Evolutionary conservation across 805 yeast species (phyloP).

Genomic region (Naumovozyma castellii): DNA sequence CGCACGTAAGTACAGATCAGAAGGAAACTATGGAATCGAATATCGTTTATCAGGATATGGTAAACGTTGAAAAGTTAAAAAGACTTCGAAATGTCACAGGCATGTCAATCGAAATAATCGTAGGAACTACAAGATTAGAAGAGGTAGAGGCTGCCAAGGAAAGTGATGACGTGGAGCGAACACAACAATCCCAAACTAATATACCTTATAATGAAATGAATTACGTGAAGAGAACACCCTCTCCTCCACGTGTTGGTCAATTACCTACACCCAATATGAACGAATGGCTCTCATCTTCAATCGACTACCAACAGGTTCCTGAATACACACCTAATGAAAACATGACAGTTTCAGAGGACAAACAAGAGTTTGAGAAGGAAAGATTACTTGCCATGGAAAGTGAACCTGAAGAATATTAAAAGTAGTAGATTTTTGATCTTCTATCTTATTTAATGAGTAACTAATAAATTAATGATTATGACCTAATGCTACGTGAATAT

Average conservation of each 20-base stretch:
- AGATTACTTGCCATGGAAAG: constrained; percentile 34
- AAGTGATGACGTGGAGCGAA: background rate
- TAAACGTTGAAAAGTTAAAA: constrained; percentile 74
- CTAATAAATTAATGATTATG: background rate
- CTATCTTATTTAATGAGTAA: background rate
- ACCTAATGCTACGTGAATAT: no score
- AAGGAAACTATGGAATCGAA: constrained; percentile 13
- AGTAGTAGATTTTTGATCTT: background rate
- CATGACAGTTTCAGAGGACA: constrained; percentile 22
- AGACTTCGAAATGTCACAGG: constrained; percentile 69
- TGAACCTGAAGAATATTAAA: constrained; percentile 23
- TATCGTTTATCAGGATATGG: constrained; percentile 33
- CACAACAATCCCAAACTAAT: background rate
- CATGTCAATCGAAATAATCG: constrained; percentile 67
- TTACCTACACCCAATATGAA: constrained; percentile 2
- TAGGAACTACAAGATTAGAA: constrained; percentile 55
- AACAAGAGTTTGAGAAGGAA: constrained; percentile 33
- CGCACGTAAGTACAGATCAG: constrained; percentile 2
- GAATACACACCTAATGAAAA: constrained; percentile 12
- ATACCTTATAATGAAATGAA: background rate
- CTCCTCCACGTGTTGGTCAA: background rate
- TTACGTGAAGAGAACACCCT: background rate
- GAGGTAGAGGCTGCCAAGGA: background rate
- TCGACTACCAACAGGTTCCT: constrained; percentile 11
- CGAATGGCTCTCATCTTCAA: constrained; percentile 13